Evolutionary conservation across 305 asterid genomes (phyloP).

Genomic region (Fraxinus paxiana): DNA sequence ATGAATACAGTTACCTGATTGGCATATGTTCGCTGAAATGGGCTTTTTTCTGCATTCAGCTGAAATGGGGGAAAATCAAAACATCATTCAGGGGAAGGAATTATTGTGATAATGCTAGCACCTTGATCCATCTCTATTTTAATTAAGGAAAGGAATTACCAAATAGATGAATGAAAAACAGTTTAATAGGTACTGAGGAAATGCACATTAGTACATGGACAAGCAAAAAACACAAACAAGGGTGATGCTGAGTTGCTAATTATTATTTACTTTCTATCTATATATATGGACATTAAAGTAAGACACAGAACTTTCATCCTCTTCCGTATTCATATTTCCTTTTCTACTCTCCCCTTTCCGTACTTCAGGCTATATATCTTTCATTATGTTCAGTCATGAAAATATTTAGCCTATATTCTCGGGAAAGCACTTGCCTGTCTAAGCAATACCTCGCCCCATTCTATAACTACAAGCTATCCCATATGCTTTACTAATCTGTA

Average conservation of each 20-base stretch:
- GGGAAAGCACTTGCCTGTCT: not conserved
- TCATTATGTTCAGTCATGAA: not conserved
- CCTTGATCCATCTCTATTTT: not conserved
- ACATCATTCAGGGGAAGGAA: not conserved
- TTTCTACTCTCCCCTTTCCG: not conserved
- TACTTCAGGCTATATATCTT: not conserved
- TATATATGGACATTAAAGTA: not conserved
- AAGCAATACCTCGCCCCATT: not conserved
- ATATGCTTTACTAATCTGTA: not conserved
- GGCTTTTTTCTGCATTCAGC: constrained; percentile 57
- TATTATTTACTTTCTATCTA: not conserved
- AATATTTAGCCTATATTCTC: not conserved
- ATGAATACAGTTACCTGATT: constrained; percentile 33
- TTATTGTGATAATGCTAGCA: not conserved
- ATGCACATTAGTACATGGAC: not conserved
- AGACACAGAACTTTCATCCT: not conserved
- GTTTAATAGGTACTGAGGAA: not conserved
- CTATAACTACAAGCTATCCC: not conserved
- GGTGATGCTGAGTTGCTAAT: not conserved
- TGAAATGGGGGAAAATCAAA: constrained; percentile 26
- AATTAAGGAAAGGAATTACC: not conserved
- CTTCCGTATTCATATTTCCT: not conserved
- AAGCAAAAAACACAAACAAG: not conserved
- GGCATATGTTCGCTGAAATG: constrained; percentile 52
- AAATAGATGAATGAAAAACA: not conserved